Evolutionary conservation across 805 yeast genomes (phyloP).

Genomic region (Tetrapisispora fleetii): DNA sequence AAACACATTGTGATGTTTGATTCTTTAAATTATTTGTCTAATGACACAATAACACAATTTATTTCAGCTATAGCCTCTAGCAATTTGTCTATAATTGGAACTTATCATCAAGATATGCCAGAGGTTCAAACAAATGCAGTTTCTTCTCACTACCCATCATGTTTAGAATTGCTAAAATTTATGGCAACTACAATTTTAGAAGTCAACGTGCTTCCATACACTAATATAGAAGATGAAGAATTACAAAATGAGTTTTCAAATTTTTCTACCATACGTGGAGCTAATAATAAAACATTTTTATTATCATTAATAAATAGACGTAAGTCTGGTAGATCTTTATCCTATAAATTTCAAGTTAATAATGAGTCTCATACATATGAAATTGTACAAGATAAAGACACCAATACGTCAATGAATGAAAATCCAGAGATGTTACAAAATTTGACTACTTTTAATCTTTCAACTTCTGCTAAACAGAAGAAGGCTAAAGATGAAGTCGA

Average conservation of each 20-base stretch:
- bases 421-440: slow-evolving; percentile 52
- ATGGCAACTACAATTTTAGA: slow-evolving; percentile 70
- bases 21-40: slow-evolving; percentile 50
- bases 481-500: slow-evolving; percentile 76
- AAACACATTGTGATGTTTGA: slow-evolving; percentile 51
- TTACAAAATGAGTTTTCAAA: slow-evolving; percentile 31
- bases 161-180: slow-evolving; percentile 45
- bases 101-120: slow-evolving; percentile 37
- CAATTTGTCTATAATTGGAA: slow-evolving; percentile 36
- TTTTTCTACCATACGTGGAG: slow-evolving; percentile 41
- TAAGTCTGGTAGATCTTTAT: slow-evolving; percentile 72
- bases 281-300: slow-evolving; percentile 40
- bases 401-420: slow-evolving; percentile 26
- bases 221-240: slow-evolving; percentile 38
- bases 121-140: slow-evolving; percentile 16
- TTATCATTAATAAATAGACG: slow-evolving; percentile 57
- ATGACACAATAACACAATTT: slow-evolving; percentile 38
- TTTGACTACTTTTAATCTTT: slow-evolving; percentile 79
- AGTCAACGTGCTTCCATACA: slow-evolving; percentile 37
- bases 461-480: slow-evolving; percentile 65
- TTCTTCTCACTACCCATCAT: slow-evolving; percentile 37
- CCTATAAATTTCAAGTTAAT: slow-evolving; percentile 46
- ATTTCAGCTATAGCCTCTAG: slow-evolving; percentile 43
- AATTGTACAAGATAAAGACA: slow-evolving; percentile 17
- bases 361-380: slow-evolving; percentile 35